Percentiles rank a stretch among this genome's conserved stretches.
Evolutionary conservation across 2,329 filamentous ascomycete species (phyloP).

Genomic region (Botrytis aclada): DNA sequence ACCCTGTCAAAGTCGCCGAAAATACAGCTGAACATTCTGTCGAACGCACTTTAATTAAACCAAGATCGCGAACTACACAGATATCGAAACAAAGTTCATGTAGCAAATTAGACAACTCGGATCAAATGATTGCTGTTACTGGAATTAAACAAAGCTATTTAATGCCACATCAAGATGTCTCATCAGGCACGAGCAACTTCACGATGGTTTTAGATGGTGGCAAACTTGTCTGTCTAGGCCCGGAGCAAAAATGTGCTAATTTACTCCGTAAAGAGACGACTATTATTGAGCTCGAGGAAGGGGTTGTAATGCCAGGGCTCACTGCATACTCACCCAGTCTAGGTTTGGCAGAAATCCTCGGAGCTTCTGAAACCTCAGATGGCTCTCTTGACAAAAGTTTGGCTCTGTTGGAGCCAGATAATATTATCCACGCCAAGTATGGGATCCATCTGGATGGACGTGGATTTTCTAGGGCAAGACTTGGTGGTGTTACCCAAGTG

Average conservation of each 20-base stretch:
- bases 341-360: constrained; percentile 50
- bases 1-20: constrained; percentile 37
- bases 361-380: constrained; percentile 46
- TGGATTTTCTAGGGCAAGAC: constrained; percentile 42
- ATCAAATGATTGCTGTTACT: constrained; percentile 39
- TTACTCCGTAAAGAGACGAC: constrained; percentile 27
- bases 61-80: constrained; percentile 28
- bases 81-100: constrained; percentile 7
- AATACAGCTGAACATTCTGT: constrained; percentile 27
- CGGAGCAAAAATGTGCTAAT: constrained; percentile 36
- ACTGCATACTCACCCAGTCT: constrained; percentile 48
- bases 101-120: constrained; percentile 17
- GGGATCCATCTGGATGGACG: constrained; percentile 44
- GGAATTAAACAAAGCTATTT: constrained; percentile 42
- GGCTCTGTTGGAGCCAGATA: constrained; percentile 34
- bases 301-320: constrained; percentile 48
- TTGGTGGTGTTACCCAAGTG: constrained; percentile 46
- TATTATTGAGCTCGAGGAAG: constrained; percentile 43
- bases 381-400: constrained; percentile 40
- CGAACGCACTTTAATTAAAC: background rate
- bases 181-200: constrained; percentile 27
- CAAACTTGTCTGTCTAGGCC: constrained; percentile 42
- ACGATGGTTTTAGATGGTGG: constrained; percentile 44
- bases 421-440: constrained; percentile 42
- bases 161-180: constrained; percentile 25